Base-by-base conservation (phyloP, 2,329 filamentous ascomycete species). In the Cladophialophora immunda region DNA sequence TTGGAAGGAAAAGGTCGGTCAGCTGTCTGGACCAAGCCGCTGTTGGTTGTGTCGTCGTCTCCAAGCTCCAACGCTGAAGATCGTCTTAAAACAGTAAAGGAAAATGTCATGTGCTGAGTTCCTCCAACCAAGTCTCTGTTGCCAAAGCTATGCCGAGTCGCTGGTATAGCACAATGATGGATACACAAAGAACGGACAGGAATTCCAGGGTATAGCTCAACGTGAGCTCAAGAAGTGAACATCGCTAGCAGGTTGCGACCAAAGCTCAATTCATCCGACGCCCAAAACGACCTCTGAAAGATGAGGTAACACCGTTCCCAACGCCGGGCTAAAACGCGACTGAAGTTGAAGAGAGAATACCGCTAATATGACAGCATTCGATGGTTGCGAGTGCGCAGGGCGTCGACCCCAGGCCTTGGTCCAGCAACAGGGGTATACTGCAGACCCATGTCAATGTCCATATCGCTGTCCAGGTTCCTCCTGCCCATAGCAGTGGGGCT, bases 401-500 rank as follows among this genome's bases (percentile, higher is more conserved):
- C 56, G 27, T 70, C 70, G 47, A 71, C 55, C 5, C 69, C 67
- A 47, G 65, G 32, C 58, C 59, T 59, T 52, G 68, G 22, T 58
- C 66, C 67, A 41, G 70, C 62, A 38, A 71, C 68, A 32, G 70
- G 71, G 36, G 70, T 72, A 58, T 68, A 72, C 54, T 71, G 68
- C 4, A 71, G 58, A 25, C 64, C 64, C 58, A 73, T 69, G 60
- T 73, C 72, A 47, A 72, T 54, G 47, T 74, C 73, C 70, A 71
- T 71, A 58, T 68, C 71, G 57, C 58, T 59, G 64, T 70, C 67
- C n/a, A 67, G 36, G 41, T 58, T 64, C 62, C 65, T 77, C 32
- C 81, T 79, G 71, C 77, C 79, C 66, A 79, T 78, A 50, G 82
- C 83, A 30, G 87, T 89, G 15, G 87, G 87, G 71, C 87, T 89